Evolutionary conservation across 2,329 filamentous ascomycete species (phyloP), one percentile per base, ranked within the genome.

Genomic region (Coniella vitis): DNA sequence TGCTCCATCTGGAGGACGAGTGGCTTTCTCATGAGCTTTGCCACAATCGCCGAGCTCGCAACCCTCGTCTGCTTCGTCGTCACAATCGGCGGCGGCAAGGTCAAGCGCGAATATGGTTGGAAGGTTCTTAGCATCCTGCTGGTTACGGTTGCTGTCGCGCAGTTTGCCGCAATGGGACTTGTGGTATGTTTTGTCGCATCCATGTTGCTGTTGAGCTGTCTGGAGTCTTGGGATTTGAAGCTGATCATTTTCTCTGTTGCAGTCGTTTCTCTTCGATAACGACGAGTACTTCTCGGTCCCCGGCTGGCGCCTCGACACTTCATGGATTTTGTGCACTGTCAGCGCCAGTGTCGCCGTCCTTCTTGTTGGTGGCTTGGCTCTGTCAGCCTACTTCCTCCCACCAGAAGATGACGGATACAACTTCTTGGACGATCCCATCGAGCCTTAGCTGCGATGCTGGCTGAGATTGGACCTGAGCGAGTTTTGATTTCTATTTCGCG

Each of bases 1-100:
- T 97, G 93, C 73, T 86, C 83, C 59, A 86, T 94, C 76, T 98
- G 91, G 91, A 79, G 87, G 51, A 88, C 83, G 21, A 83, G 89
- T 32, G 90, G 87, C 20, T 97, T 96, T 68, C 69, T 95, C 55
- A 89, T 95, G 71, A 52, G 84, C 45, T 87, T 96, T 58, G 79
- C 86, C 7, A 79, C 89, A 34, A 82, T 95, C n/a, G 64, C 93
- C 35, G 84, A 95, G 65, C 77, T 93, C 36, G 88, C 86, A 48
- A 83, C 83, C 7, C 68, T 95, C n/a, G 83, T 95, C 22, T 80
- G 83, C 16, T 95, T 91, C 66, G 61, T 84, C 25, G 79, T 94
- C 43, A 81, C 95, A 40, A 70, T 96, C 56, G 69, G 76, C 2
- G 90, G 90, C 16, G 89, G 90, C 32, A 86, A 89, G 64, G 81